Percentiles rank a stretch among this genome's conserved stretches.
phyloP scores from a whole-genome alignment of 768 basidiomycete species.

The Fistulinella prunicolor region DNA sequence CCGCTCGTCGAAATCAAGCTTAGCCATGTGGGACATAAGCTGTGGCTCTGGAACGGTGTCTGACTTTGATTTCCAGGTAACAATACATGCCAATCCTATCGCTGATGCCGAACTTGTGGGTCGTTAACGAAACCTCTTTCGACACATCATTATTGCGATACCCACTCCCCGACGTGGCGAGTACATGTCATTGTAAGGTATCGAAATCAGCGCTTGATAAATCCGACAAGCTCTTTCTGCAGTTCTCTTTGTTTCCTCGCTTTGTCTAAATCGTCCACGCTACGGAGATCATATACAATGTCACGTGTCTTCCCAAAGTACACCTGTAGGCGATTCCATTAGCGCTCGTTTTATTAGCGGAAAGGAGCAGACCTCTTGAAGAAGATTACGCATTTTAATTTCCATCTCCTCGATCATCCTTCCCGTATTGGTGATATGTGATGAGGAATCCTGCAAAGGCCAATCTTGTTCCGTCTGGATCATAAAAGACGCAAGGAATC shows the following conservation, averaged over 20 bases:
- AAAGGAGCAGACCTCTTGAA: constrained; percentile 66
- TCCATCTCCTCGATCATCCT: constrained; percentile 98
- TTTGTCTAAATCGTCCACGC: constrained; percentile 80
- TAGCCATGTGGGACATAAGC: constrained; percentile 54
- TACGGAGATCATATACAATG: constrained; percentile 88
- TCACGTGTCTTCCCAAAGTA: constrained; percentile 98
- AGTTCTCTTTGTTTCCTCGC: constrained; percentile 78
- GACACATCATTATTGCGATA: neutral
- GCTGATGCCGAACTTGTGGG: constrained; percentile 59
- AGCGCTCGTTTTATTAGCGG: constrained; percentile 3
- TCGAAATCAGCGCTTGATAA: constrained; percentile 63
- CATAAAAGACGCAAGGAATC: constrained; percentile 7
- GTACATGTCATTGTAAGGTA: constrained; percentile 14
- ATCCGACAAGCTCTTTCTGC: constrained; percentile 86
- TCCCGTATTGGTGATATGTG: constrained; percentile 93
- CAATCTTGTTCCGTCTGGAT: constrained; percentile 83
- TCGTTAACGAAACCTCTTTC: constrained; percentile 17
- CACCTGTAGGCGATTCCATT: constrained; percentile 46
- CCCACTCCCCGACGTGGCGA: constrained; percentile 5
- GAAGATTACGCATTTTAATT: constrained; percentile 94
- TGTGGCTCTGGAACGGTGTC: neutral
- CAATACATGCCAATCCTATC: constrained; percentile 93
- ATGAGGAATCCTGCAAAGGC: constrained; percentile 71
- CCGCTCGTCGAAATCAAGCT: constrained; percentile 85
- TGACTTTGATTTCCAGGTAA: constrained; percentile 47